phyloP scores from a whole-genome alignment of 1,284 basidiomycete genomes.

The Prillingera fragicola region DNA sequence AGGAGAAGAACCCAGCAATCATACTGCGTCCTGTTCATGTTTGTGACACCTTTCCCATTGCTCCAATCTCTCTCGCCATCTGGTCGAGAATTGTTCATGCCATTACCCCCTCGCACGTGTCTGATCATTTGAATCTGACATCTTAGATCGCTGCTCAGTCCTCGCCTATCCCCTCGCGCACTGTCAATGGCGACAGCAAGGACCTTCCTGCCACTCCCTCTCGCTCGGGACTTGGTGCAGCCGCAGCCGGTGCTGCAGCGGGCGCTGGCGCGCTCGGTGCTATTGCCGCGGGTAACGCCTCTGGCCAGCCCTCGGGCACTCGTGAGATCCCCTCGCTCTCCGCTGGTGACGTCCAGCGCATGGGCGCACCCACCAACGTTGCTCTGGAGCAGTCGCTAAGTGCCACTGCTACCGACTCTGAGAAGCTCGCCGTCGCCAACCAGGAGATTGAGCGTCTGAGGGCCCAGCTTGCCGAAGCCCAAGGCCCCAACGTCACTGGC shows the following conservation, averaged over 20 bases:
- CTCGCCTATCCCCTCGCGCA: slow-evolving; percentile 20
- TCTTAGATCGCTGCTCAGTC: slow-evolving; percentile 30
- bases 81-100: slow-evolving; percentile 17
- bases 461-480: slow-evolving; percentile 31
- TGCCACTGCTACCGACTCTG: slow-evolving; percentile 36
- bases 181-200: slow-evolving; percentile 8
- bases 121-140: slow-evolving; percentile 13
- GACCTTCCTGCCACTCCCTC: slow-evolving; percentile 7
- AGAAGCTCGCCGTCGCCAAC: slow-evolving; percentile 41
- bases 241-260: slow-evolving; percentile 2
- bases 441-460: slow-evolving; percentile 46
- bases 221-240: slow-evolving; percentile 4
- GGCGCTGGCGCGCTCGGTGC: slow-evolving; percentile 7
- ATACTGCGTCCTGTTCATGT: slow-evolving; percentile 5
- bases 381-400: slow-evolving; percentile 38
- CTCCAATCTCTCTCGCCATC: slow-evolving; percentile 9
- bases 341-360: slow-evolving; percentile 25
- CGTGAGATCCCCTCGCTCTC: slow-evolving; percentile 27
- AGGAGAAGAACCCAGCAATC: background rate
- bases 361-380: slow-evolving; percentile 27
- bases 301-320: background rate
- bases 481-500: slow-evolving; percentile 38
- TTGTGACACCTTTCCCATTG: slow-evolving; percentile 3
- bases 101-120: slow-evolving; percentile 9
- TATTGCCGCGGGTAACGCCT: slow-evolving; percentile 1